Evolutionary conservation across 1,284 basidiomycete genomes (phyloP), one percentile per base, ranked within the genome.

Genomic region (Tilletia caries): DNA sequence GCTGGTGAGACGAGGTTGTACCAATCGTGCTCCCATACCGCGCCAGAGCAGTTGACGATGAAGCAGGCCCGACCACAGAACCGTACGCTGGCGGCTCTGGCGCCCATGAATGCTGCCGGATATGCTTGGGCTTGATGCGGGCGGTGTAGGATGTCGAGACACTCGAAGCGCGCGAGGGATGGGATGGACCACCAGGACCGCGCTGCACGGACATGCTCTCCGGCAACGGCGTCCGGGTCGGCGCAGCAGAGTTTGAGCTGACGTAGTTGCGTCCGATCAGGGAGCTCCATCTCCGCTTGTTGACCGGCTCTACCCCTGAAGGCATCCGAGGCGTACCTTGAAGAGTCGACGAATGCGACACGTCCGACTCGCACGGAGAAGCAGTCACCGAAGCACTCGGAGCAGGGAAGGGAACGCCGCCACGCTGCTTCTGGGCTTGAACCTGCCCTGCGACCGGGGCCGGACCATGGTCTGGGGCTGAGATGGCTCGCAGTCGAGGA

Each of bases 51-150:
- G 2, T 2, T 2, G 37, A 41, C 37, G 37, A 41, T 10, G 37
- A 41, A 41, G 37, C 37, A 41, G 37, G 15, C 8, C 37, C 37
- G 37, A 41, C 37, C 1, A 15, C 37, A 15, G 37, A 1, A 15
- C 10, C 15, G 37, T 41, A 41, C 37, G 37, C 8, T 10, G 37
- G 15, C 37, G 37, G 37, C 15, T 62, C 15, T 6, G 58, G 58
- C 20, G 58, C 58, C 58, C 58, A 62, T 20, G 58, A 62, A 37
- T 62, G 58, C 58, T 62, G 58, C 6, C 58, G 58, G 32, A 37
- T n/a, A 29, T 62, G 58, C 32, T 33, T 62, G 32, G 58, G 58
- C 29, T 62, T 34, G 32, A 13, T 6, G 13, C 32, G 3, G 58
- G 58, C 32, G 58, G 32, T 10, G 58, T 29, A n/a, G 29, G 58